Base-by-base conservation (phyloP, 768 basidiomycete species). In the Wakefieldia striispora region DNA sequence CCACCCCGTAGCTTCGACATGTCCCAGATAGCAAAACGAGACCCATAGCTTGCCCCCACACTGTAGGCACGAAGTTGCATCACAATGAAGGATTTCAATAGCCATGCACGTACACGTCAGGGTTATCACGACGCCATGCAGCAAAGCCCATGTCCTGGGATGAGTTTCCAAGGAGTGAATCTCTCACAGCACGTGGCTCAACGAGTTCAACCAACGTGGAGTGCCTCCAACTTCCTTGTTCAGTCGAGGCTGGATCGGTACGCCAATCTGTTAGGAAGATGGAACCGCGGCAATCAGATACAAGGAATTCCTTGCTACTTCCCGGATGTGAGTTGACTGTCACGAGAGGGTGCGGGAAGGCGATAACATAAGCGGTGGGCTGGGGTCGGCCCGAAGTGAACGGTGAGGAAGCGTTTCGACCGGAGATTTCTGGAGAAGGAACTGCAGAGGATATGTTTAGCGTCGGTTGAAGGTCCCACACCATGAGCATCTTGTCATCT, bases 401-500 rank as follows among this genome's bases (percentile, higher is more conserved):
- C 5, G 61, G 61, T 14, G 70, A 66, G 14, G 72, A 64, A 39
- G 58, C 57, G 20, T 60, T 52, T 16, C 63, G 58, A 27, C 59
- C 62, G 3, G 67, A 69, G 36, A 54, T 51, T n/a, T 66, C 67
- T 38, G 73, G 65, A 58, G 50, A 62, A 19, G 69, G 65, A 13
- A 58, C 55, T 19, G 56, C 60, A 12, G 81, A 75, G 31, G 73
- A 64, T 37, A 77, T 70, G 46, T 78, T 68, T 40, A 75, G 47
- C 31, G 72, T 62, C 0, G 89, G 88, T 58, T 78, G 72, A n/a
- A 92, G 75, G 67, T 91, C 88, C 90, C 90, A 91, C 7, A 91
- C 81, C 81, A 90, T 86, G 34, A 90, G 77, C 78, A 86, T 85
- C 63, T 82, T 87, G 69, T 91, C 90, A 57, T 90, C 88, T 88